Percentiles rank a stretch among this genome's conserved stretches.
Conservation (phyloP, 2,329 filamentous ascomycete species). For the Talaromyces sp. region DNA sequence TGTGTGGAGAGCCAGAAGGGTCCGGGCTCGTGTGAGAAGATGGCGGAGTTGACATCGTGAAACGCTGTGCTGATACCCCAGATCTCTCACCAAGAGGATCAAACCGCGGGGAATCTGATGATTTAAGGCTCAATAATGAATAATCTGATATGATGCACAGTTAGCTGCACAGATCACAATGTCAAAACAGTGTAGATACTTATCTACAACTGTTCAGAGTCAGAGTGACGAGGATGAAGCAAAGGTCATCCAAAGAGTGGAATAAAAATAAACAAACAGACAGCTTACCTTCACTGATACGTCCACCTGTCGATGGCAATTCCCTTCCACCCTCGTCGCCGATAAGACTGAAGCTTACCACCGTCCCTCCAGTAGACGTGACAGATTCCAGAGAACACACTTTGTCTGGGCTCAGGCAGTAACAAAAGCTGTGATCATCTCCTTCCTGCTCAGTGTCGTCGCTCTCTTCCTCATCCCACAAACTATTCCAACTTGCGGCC, state of each 20-base stretch:
- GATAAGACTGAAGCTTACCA: background rate
- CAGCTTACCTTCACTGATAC: background rate
- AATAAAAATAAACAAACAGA: background rate
- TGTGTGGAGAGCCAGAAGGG: background rate
- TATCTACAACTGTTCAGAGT: background rate
- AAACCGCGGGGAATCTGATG: background rate
- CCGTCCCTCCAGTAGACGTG: background rate
- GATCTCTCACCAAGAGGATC: background rate
- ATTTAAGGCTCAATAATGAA: background rate
- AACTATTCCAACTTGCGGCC: slow-evolving; percentile 3
- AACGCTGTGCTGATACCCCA: background rate
- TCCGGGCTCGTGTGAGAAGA: background rate
- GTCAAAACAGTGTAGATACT: background rate
- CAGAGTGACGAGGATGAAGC: background rate
- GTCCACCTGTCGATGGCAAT: background rate
- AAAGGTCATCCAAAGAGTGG: background rate
- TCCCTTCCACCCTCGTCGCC: background rate
- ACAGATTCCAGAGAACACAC: slow-evolving; percentile 5
- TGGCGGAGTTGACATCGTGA: background rate
- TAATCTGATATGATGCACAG: background rate
- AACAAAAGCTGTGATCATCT: background rate
- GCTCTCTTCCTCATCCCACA: slow-evolving; percentile 13
- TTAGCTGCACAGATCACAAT: background rate
- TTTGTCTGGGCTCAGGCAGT: slow-evolving; percentile 1
- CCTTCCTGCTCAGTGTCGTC: slow-evolving; percentile 1